Base-by-base conservation (phyloP, 2,329 filamentous ascomycete genomes). In the Exophiala mesophila region DNA sequence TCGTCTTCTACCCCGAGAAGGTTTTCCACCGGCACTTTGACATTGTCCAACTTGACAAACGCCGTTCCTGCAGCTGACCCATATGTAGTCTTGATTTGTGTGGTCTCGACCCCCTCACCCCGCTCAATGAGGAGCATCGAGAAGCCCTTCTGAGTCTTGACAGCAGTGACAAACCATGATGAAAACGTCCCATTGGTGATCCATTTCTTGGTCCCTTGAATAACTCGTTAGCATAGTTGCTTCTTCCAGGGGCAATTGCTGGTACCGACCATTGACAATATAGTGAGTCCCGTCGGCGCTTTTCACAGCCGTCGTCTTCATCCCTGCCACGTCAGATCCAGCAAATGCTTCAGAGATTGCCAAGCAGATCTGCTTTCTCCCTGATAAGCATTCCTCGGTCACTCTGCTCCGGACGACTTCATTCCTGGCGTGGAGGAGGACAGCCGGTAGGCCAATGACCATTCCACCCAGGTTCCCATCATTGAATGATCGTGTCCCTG, bases 111-210 rank as follows among this genome's bases (percentile, higher is more conserved):
- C 5, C 83, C 83, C 0, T 74, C 71, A 28, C 81, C 64, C 32
- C 71, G 68, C 47, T 83, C 81, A 8, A 88, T 61, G 0, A 83
- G 83, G 1, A 87, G 80, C 0, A 85, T 68, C 1, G 88, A 57
- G 55, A 87, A 69, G 0, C 78, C 82, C 3, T 87, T 0, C 73
- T 72, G n/a, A 70, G 90, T 89, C 70, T 78, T 82, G 1, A 84
- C 88, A 62, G 95, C 83, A 20, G 97, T 73, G 69, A 95, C 97
- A 60, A 90, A 90, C 61, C 97, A 98, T 45, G 97, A 90, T 60
- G 97, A 89, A 70, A 95, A 98, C 71, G 96, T 83, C 47, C 81
- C 81, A 75, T 98, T 98, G 52, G 92, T 97, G 68, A 98, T 98
- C 92, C 92, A 98, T 90, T 97, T 97, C 78, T 98, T 98, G 67